Base-by-base conservation (phyloP, 2,329 filamentous ascomycete species). In the Laburnicola sp. region DNA sequence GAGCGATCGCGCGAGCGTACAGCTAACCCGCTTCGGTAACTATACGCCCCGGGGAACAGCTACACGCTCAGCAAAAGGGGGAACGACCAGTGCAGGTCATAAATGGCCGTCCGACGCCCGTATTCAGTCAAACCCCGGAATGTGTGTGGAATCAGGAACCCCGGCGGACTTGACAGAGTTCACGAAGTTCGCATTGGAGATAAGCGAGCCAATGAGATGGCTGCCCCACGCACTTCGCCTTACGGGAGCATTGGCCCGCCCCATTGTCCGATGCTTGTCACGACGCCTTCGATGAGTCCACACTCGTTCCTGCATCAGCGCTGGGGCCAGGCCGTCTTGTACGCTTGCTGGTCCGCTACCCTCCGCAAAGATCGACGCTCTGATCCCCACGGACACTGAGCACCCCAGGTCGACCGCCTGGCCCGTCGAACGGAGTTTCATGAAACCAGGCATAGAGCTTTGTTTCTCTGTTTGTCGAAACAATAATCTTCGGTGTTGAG, bases 221-320 rank as follows among this genome's bases (percentile, higher is more conserved):
- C 34, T 11, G 32, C 21, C 8, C 5, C n/a, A 26, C 43, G 43
- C 34, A 45, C 43, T 45, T 44, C 32, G 43, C 43, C 32, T 45
- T 25, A 31, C 42, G 16, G 25, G 8, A 30, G 25, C 43, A 16
- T 16, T 16, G n/a, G 34, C 32, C 43, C 34, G 43, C 37, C 25
- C 36, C 43, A 37, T 45, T 45, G 43, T 45, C 43, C 43, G 43
- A 45, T 30, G 32, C 43, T 45, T 45, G 43, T 31, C 43, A 45
- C 43, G 25, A 45, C 43, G 32, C 25, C 11, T 44, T 45, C 43
- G 32, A 37, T 45, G 34, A 30, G 34, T 21, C 43, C 34, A n/a
- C n/a, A 30, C 31, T 11, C 26, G 43, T 37, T 28, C 26, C 25
- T 16, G 34, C 25, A 21, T 26, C 23, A 30, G 26, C 25, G n/a